Base-by-base conservation (phyloP, 495 filamentous ascomycete species). In the Hamigera avellanea region DNA sequence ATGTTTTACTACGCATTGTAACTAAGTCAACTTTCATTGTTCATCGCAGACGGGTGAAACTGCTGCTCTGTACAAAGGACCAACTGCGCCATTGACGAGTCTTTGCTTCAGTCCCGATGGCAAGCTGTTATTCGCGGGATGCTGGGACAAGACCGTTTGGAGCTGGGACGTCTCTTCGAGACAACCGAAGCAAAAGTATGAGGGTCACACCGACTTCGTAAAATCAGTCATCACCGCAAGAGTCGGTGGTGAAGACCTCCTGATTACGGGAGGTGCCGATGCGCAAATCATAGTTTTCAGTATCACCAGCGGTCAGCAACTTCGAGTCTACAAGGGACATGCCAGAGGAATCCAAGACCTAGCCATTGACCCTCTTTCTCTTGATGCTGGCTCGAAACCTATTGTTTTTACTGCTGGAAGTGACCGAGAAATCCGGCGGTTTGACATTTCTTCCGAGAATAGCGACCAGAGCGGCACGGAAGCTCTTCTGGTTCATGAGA, bases 91-190 rank as follows among this genome's bases (percentile, higher is more conserved):
- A 1, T 53, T 93, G 15, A 86, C 85, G 15, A 82, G 77, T 44
- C 53, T 95, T 32, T 78, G 80, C 18, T 63, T 94, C 19, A 78
- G 80, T 19, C 66, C 74, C 0, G 60, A 62, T 34, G 66, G 63
- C 27, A 61, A 62, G 15, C 74, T 70, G 1, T 43, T 96, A 32
- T 95, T 86, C 55, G 84, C 83, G 18, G 87, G 86, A 16, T 84
- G 80, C 42, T 98, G 91, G 91, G 87, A 98, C 64, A 94, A 93
- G 56, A 65, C 69, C 15, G 71, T 96, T 28, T 94, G 79, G 76
- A 81, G 83, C 21, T 94, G 83, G 83, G 68, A 81, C 44, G 62
- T 77, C 25, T 46, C 61, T 14, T 76, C 75, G 2, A 62, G 65
- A 16, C 48, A 65, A 9, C 66, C 59, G 0, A 61, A 59, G 8